Conservation (phyloP, 768 basidiomycete species). For the Boletus coccyginus region DNA sequence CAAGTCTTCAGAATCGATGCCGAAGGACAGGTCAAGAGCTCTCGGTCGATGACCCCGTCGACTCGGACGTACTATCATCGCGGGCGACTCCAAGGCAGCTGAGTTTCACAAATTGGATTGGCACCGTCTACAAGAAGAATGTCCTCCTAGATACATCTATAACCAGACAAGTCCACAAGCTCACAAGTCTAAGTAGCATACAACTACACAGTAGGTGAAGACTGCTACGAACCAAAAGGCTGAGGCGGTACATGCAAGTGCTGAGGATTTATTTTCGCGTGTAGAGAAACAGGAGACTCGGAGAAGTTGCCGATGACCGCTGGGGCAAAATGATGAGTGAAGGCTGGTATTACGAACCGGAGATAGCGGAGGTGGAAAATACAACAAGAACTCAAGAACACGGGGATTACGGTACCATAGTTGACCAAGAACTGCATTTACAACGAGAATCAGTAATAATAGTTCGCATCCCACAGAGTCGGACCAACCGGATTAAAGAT, state of each 20-base stretch:
- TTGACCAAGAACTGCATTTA: slow-evolving; percentile 10
- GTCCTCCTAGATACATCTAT: slow-evolving; percentile 6
- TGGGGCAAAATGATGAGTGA: slow-evolving; percentile 1
- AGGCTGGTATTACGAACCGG: slow-evolving; percentile 15
- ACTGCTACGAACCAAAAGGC: slow-evolving; percentile 5
- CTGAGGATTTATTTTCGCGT: slow-evolving; percentile 6
- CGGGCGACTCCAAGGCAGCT: background rate
- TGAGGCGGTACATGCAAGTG: slow-evolving; percentile 13
- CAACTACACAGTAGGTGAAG: slow-evolving; percentile 8
- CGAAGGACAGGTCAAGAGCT: slow-evolving; percentile 56
- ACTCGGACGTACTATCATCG: slow-evolving; percentile 7
- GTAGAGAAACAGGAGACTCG: slow-evolving; percentile 1
- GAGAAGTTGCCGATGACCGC: slow-evolving; percentile 9
- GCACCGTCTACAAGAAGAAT: background rate
- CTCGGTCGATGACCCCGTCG: slow-evolving; percentile 40
- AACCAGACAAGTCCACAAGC: slow-evolving; percentile 11
- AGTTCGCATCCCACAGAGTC: background rate
- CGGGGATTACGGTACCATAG: slow-evolving; percentile 15
- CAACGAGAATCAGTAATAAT: background rate
- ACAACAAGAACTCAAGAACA: slow-evolving; percentile 1
- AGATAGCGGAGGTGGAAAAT: background rate
- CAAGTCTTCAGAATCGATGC: slow-evolving; percentile 40
- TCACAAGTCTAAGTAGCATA: slow-evolving; percentile 13
- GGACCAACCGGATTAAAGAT: slow-evolving; percentile 14
- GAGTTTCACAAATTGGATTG: background rate